Evolutionary conservation across 2,329 filamentous ascomycete genomes (phyloP), one percentile per base, ranked within the genome.

Genomic region (Pestalotiopsis sp.): DNA sequence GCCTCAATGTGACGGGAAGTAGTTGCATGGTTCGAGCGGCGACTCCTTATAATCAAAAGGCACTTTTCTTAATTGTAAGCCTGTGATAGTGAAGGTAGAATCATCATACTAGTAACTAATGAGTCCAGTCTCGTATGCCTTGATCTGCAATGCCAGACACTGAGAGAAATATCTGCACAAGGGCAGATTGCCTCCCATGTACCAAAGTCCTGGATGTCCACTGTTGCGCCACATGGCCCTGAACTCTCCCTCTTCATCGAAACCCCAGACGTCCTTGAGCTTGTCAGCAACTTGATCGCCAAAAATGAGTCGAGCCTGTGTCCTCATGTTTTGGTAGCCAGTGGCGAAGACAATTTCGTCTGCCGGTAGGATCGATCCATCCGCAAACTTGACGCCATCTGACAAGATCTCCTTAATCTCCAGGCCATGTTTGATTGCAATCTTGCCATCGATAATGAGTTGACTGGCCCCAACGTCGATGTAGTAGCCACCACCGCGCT

Each of bases 291-390:
- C 81, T 20, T 85, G 83, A 38, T 90, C 84, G 0, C 91, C 91
- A 67, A 93, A 84, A 23, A 91, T 86, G 39, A 83, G 82, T n/a
- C 87, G 80, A 1, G 90, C 87, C 23, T 87, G 87, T 0, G 87
- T 89, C 12, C 84, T 83, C 90, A 93, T 94, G 74, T 91, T 92
- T 70, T 90, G 85, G 72, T 91, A 81, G 3, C 85, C 86, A 1
- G 86, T 89, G 4, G 86, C 86, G 66, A 87, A 82, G 14, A 91
- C 83, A 2, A 91, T 84, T 59, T 88, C 81, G 73, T 90, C 88
- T 0, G 88, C 87, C 23, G 84, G 79, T 0, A 90, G 74, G 41
- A 80, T 78, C 4, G 79, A 79, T 1, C 87, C 87, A 71, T 90
- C 86, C 1, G 81, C 81, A 7, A 88, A 79, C 5, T 77, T 72